phyloP scores from a whole-genome alignment of 176 grass and related monocot species.

The Oryza australiensis region DNA sequence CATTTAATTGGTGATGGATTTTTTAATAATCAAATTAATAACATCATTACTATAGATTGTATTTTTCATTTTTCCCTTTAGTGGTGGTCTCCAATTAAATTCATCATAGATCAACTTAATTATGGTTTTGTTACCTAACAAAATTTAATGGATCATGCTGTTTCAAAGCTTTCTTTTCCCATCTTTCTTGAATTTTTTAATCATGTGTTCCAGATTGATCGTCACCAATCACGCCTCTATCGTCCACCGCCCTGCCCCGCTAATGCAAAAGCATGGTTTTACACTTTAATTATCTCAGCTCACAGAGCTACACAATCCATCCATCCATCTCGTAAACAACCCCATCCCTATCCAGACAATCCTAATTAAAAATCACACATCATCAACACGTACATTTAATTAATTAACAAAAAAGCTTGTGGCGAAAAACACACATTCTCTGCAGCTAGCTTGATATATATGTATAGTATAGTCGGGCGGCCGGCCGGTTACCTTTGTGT shows the following conservation, averaged over 20 bases:
- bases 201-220: neutral
- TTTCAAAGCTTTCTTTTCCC: neutral
- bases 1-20: too few relatives aligned
- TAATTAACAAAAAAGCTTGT: neutral
- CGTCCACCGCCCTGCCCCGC: neutral
- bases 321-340: neutral
- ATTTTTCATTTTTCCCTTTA: too few relatives aligned
- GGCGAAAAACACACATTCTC: neutral
- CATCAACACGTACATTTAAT: neutral
- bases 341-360: neutral
- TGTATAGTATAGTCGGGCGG: too few relatives aligned
- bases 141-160: too few relatives aligned
- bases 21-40: too few relatives aligned
- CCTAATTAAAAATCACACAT: conserved; percentile 1
- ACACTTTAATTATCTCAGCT: neutral
- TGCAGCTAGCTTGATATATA: too few relatives aligned
- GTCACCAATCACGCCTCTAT: neutral
- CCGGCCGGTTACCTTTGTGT: conserved; percentile 15
- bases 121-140: neutral
- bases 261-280: neutral
- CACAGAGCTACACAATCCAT: neutral
- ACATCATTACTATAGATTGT: too few relatives aligned
- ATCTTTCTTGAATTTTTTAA: neutral
- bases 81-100: too few relatives aligned
- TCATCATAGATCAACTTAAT: too few relatives aligned